These are phyloP conservation scores for Albophoma yamanashiensis DNA, from an alignment of 2,329 filamentous ascomycete species.

Conservation along the genomic window DNA sequence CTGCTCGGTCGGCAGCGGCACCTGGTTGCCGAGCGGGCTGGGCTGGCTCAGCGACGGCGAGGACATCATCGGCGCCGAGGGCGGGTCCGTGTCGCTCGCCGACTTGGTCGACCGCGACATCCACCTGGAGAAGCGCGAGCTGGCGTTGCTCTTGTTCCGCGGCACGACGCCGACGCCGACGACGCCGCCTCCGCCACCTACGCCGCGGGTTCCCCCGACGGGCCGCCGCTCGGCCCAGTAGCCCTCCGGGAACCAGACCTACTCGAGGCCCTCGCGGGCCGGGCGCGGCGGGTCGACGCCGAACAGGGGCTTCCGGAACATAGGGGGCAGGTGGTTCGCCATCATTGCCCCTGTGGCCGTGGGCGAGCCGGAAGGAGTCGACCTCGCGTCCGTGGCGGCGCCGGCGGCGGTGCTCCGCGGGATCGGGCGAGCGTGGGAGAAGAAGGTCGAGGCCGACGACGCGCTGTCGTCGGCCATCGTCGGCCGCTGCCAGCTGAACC, in stretches of 20 bases:
- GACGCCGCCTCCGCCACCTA: too few species aligned
- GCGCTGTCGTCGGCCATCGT: slow-evolving; percentile 4
- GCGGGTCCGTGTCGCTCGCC: slow-evolving; percentile 20
- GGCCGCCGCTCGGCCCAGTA: slow-evolving; percentile 51
- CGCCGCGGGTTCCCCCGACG: not conserved
- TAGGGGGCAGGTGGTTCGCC: not conserved
- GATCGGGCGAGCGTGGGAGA: not conserved
- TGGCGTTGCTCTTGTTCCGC: slow-evolving; percentile 19
- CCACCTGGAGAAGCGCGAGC: slow-evolving; percentile 29
- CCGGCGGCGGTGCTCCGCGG: not conserved
- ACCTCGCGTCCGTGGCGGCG: not conserved
- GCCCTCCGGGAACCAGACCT: slow-evolving; percentile 53
- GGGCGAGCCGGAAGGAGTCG: not conserved
- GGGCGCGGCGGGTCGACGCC: slow-evolving; percentile 43
- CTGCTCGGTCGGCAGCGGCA: not conserved
- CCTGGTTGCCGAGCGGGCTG: slow-evolving; percentile 4
- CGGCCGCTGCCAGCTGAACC: slow-evolving; percentile 1
- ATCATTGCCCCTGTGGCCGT: not conserved
- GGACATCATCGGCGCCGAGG: slow-evolving; percentile 12
- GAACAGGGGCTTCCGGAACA: slow-evolving; percentile 4
- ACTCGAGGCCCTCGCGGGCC: slow-evolving; percentile 44
- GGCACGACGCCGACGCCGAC: slow-evolving; percentile 7
- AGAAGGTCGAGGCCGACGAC: slow-evolving; percentile 3
- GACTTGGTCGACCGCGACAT: slow-evolving; percentile 25
- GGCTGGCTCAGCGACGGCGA: slow-evolving; percentile 10